Conservation (phyloP, 805 yeast genomes). For the Cyberlindnera xylosilytica region DNA sequence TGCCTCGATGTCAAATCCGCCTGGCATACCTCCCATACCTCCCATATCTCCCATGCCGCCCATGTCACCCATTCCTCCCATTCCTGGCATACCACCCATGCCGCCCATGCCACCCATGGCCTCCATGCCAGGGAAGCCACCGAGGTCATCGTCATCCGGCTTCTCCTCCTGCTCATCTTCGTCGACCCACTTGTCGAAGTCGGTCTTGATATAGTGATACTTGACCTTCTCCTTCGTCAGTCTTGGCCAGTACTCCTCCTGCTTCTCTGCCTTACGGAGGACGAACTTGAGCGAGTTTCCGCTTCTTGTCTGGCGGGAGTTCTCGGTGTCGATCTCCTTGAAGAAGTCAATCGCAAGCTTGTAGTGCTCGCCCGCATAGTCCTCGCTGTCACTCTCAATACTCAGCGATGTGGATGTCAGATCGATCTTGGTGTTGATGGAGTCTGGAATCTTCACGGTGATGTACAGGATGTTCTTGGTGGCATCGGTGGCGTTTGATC, state of each 20-base stretch:
- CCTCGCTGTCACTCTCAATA: constrained; percentile 49
- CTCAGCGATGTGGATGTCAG: constrained; percentile 54
- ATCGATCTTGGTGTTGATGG: constrained; percentile 57
- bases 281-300: constrained; percentile 57
- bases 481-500: constrained; percentile 73
- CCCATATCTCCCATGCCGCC: constrained; percentile 18
- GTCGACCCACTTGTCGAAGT: constrained; percentile 96
- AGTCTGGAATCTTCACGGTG: constrained; percentile 72
- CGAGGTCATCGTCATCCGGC: constrained; percentile 29
- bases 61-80: constrained; percentile 23
- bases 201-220: constrained; percentile 82
- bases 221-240: constrained; percentile 83
- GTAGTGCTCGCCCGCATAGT: constrained; percentile 44
- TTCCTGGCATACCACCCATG: constrained; percentile 22
- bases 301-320: constrained; percentile 55
- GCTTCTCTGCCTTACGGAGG: constrained; percentile 63
- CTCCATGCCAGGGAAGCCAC: constrained; percentile 5
- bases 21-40: constrained; percentile 13
- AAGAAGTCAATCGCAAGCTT: constrained; percentile 70
- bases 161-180: constrained; percentile 84
- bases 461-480: constrained; percentile 72
- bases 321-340: constrained; percentile 66
- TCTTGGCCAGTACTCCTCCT: constrained; percentile 92
- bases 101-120: constrained; percentile 31
- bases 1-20: constrained; percentile 19